Evolutionary conservation across 2,329 filamentous ascomycete species (phyloP).

Genomic region (Diaporthe velutina): DNA sequence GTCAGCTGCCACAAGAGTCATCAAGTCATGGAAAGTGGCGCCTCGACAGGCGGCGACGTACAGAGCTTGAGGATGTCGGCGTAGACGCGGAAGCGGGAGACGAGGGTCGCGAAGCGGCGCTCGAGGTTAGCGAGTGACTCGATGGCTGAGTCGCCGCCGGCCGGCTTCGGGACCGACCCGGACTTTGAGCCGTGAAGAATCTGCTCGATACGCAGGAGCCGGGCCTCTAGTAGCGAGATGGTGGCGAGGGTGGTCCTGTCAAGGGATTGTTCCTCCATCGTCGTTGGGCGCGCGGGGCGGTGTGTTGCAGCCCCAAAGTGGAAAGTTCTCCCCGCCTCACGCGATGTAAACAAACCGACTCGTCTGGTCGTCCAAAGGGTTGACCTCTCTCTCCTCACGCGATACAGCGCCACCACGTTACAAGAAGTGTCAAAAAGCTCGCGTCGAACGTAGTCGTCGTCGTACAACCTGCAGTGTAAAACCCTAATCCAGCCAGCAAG

Average conservation of each 20-base stretch:
- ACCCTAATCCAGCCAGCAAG: neutral
- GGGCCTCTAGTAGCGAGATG: conserved; percentile 68
- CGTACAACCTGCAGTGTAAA: conserved; percentile 22
- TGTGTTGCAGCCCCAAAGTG: neutral
- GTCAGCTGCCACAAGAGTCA: neutral
- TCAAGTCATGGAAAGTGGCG: neutral
- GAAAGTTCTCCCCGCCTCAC: neutral
- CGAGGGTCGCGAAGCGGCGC: conserved; percentile 63
- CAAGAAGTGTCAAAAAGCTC: neutral
- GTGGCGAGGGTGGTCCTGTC: conserved; percentile 68
- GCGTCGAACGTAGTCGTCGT: neutral
- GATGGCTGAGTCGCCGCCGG: conserved; percentile 51
- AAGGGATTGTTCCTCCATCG: conserved; percentile 50
- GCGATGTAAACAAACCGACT: conserved; percentile 10
- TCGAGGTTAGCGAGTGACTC: conserved; percentile 65
- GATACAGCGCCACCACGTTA: neutral
- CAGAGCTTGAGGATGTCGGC: conserved; percentile 72
- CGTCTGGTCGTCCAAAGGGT: neutral
- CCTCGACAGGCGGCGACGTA: conserved; percentile 50
- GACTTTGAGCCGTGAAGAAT: conserved; percentile 64
- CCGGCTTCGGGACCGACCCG: conserved; percentile 47
- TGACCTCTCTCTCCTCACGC: neutral
- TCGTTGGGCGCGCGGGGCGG: neutral
- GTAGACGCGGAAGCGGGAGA: conserved; percentile 68
- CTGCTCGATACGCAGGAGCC: conserved; percentile 71